phyloP scores from a whole-genome alignment of 208 protist genomes.

The Crithidia brevicula region DNA sequence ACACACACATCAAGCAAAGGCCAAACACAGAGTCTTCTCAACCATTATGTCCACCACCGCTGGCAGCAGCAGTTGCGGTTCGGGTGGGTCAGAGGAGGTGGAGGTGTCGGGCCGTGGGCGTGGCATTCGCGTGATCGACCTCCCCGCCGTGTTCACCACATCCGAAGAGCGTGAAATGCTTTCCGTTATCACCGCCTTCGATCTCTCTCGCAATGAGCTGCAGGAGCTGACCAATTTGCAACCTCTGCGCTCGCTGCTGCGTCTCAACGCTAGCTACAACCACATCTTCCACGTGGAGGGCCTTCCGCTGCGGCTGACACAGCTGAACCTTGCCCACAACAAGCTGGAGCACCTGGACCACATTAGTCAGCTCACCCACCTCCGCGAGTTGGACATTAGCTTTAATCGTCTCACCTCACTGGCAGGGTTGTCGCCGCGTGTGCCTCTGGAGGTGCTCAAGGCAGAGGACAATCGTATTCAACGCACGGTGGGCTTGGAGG shows the following conservation, averaged over 20 bases:
- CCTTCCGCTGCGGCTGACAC: conserved; percentile 66
- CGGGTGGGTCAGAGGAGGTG: conserved; percentile 39
- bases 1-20: no score
- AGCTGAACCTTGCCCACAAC: conserved; percentile 84
- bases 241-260: conserved; percentile 52
- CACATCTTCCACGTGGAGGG: conserved; percentile 46
- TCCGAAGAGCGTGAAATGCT: conserved; percentile 62
- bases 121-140: conserved; percentile 78
- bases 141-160: conserved; percentile 66
- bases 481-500: conserved; percentile 56
- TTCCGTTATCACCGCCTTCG: conserved; percentile 74
- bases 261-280: conserved; percentile 81
- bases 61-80: conserved; percentile 25
- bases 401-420: conserved; percentile 71
- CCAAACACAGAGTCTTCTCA: no score
- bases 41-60: conserved; percentile 14
- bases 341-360: conserved; percentile 60
- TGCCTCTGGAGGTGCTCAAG: conserved; percentile 63
- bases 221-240: conserved; percentile 56
- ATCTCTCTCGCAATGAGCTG: conserved; percentile 84
- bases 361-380: conserved; percentile 56
- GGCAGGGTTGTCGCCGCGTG: conserved; percentile 43
- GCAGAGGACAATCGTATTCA: conserved; percentile 75
- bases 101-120: conserved; percentile 72
- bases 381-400: conserved; percentile 80